Base-by-base conservation (phyloP, 192 early-diverging fungal species). In the Backusella parvicylindrica region DNA sequence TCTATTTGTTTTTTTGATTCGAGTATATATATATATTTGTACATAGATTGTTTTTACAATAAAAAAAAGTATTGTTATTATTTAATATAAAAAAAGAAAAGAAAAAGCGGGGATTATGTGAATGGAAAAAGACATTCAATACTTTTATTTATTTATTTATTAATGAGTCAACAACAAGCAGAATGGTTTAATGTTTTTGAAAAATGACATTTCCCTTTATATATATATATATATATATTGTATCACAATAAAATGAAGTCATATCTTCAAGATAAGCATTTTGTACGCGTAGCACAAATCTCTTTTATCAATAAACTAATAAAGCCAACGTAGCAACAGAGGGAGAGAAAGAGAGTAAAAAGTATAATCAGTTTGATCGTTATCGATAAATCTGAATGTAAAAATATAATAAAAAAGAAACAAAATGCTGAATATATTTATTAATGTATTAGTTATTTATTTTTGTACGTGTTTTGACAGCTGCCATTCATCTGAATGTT, bases 351-450 rank as follows among this genome's bases (percentile, higher is more conserved):
- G 8, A 56, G 11, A 56, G 23, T 11, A 56, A 50, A 50, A 56
- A 56, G 9, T 56, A 56, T 56, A 56, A 56, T 56, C 50, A 56
- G 50, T 56, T 56, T 56, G 50, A 56, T 56, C 50, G 50, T 56
- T 56, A 56, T 56, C 50, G 50, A 56, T 56, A 56, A 56, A 56
- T 56, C 50, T 56, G 50, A 56, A 56, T 56, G 23, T 56, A 23
- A 60, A 60, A 53, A 53, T 21, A 11, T 26, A 11, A 56, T 11
- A 21, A 56, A 56, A 56, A 56, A 56, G 50, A 56, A 56, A 56
- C 50, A 56, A 26, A 53, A 21, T 47, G 4, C 7, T 47, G 0
- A 41, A 15, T 36, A 8, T 37, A 0, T 37, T 37, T 37, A 6
- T 37, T 37, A 8, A 16, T 43, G 15, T 5, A 0, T 18, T 43